Percentiles rank a stretch among this genome's conserved stretches.
These are phyloP conservation scores for Suhomyces yuchorum DNA, from an alignment of 1,139 yeast species.

Conservation along the genomic window DNA sequence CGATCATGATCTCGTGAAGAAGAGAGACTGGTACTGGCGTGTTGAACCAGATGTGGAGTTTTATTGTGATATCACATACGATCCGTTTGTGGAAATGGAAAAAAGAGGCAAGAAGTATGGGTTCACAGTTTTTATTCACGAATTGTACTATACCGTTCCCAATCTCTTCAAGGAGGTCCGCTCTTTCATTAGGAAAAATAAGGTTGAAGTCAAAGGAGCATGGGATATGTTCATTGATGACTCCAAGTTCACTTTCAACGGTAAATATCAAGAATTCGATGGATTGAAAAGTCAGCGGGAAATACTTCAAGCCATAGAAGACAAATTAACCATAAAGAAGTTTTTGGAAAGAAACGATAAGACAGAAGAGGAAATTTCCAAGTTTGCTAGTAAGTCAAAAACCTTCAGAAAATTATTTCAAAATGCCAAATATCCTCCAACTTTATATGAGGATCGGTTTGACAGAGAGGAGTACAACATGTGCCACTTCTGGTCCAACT, in stretches of 20 bases:
- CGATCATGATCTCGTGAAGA: slow-evolving; percentile 67
- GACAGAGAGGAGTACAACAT: slow-evolving; percentile 71
- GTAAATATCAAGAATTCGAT: slow-evolving; percentile 25
- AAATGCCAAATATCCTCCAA: slow-evolving; percentile 32
- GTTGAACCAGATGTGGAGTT: slow-evolving; percentile 90
- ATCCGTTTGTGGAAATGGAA: slow-evolving; percentile 84
- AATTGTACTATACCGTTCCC: slow-evolving; percentile 77
- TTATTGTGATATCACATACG: slow-evolving; percentile 87
- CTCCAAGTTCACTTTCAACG: slow-evolving; percentile 28
- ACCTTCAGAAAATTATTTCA: slow-evolving; percentile 25
- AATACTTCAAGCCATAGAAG: slow-evolving; percentile 31
- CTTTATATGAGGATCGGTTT: slow-evolving; percentile 52
- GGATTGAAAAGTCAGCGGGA: slow-evolving; percentile 21
- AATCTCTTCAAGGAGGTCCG: slow-evolving; percentile 72
- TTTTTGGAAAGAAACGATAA: slow-evolving; percentile 22
- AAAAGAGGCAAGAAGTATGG: slow-evolving; percentile 73
- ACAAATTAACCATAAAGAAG: slow-evolving; percentile 28
- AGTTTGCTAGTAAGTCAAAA: slow-evolving; percentile 14
- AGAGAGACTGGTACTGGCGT: slow-evolving; percentile 90
- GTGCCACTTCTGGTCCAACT: slow-evolving; percentile 94
- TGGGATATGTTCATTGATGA: slow-evolving; percentile 58
- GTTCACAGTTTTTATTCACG: slow-evolving; percentile 74
- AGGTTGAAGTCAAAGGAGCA: slow-evolving; percentile 53
- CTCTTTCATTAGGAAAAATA: slow-evolving; percentile 52
- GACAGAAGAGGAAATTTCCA: slow-evolving; percentile 18